Conservation (phyloP, 805 yeast species). For the Saccharomycopsis microspora region DNA sequence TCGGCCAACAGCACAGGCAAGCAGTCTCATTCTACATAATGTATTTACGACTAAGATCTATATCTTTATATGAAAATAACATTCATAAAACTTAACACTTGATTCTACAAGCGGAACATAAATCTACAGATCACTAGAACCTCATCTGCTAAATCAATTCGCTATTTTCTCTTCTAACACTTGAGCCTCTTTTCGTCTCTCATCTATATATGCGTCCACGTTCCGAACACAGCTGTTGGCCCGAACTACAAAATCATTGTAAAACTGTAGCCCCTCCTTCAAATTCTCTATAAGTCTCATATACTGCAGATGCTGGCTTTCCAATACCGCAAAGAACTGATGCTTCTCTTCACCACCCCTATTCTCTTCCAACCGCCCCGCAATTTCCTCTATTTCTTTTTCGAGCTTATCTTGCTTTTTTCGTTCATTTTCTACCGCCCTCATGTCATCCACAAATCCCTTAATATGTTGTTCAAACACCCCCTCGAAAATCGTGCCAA, state of each 20-base stretch:
- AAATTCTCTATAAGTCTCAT: constrained; percentile 48
- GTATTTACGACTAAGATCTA: too few relatives aligned
- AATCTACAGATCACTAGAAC: too few relatives aligned
- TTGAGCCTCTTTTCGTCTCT: constrained; percentile 41
- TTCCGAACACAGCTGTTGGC: constrained; percentile 34
- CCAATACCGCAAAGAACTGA: constrained; percentile 20
- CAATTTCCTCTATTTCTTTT: constrained; percentile 24
- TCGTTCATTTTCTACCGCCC: constrained; percentile 32
- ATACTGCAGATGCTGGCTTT: constrained; percentile 25
- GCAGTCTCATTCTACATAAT: too few relatives aligned
- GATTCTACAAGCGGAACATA: too few relatives aligned
- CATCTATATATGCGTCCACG: constrained; percentile 39
- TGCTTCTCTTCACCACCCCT: constrained; percentile 20
- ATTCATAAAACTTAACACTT: too few relatives aligned
- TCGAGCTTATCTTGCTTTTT: constrained; percentile 28
- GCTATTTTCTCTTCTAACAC: constrained; percentile 29
- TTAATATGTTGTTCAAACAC: constrained; percentile 32
- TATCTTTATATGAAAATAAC: too few relatives aligned
- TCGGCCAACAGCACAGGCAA: too few relatives aligned
- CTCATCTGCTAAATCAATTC: too few relatives aligned
- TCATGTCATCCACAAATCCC: constrained; percentile 38
- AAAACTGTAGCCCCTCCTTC: constrained; percentile 61
- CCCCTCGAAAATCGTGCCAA: constrained; percentile 23
- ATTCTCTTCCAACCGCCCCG: constrained; percentile 29
- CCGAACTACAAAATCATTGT: constrained; percentile 44